phyloP scores from a whole-genome alignment of 176 grass and related monocot species.

The Bromus sterilis region DNA sequence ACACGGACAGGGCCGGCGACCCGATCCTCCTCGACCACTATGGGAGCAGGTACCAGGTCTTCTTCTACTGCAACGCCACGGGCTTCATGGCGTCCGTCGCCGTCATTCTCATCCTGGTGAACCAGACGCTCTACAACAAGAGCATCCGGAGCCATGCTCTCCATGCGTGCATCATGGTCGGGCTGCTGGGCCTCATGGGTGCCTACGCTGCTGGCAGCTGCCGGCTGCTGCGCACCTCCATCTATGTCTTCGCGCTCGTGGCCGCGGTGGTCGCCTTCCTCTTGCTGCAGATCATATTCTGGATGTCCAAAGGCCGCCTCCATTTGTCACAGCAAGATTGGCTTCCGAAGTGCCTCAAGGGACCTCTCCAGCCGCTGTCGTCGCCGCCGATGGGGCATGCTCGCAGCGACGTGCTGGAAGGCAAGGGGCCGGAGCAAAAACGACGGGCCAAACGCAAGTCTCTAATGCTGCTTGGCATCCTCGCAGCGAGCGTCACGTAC shows the following conservation, averaged over 20 bases:
- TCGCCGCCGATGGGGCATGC: not conserved
- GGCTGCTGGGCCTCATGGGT: not conserved
- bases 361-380: not conserved
- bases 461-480: conserved; percentile 14
- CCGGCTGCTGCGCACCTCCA: not conserved
- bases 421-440: not conserved
- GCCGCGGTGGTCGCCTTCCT: not conserved
- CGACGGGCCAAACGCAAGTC: not conserved
- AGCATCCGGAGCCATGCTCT: not conserved
- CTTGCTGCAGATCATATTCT: not conserved
- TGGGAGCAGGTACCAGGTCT: not conserved
- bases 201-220: not conserved
- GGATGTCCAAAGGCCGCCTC: not conserved
- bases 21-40: not conserved
- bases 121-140: not conserved
- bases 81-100: conserved; percentile 6
- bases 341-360: too few relatives aligned
- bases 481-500: conserved; percentile 30
- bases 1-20: not conserved
- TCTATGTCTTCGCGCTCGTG: conserved; percentile 2
- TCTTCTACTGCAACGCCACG: conserved; percentile 22
- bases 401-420: not conserved
- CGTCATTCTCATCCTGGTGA: conserved; percentile 9
- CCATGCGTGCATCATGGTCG: not conserved
- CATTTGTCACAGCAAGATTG: not conserved